Evolutionary conservation across 148 eudicot species (phyloP).

Genomic region (Salicornia ramosissima): DNA sequence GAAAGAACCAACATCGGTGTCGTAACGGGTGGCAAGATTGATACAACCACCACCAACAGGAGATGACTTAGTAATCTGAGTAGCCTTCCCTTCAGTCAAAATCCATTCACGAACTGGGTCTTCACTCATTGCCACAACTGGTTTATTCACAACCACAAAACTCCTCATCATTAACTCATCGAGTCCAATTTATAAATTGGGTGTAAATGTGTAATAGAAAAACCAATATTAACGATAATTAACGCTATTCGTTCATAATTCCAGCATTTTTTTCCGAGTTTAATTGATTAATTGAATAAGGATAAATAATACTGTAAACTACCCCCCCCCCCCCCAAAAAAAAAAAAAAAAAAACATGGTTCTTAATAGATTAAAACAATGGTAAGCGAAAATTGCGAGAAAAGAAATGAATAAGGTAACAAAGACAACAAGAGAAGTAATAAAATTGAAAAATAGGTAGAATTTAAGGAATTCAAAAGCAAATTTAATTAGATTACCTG

Average conservation of each 20-base stretch:
- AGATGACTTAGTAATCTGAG: slow-evolving; percentile 52
- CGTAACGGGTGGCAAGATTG: slow-evolving; percentile 74
- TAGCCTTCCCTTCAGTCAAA: slow-evolving; percentile 80
- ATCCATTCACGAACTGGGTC: slow-evolving; percentile 95
- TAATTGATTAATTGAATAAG: too few relatives aligned
- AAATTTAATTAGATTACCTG: slow-evolving; percentile 14
- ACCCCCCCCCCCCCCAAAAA: not conserved
- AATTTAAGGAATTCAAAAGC: not conserved
- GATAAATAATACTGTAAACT: not conserved
- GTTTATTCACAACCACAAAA: slow-evolving; percentile 13
- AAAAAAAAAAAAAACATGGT: not conserved
- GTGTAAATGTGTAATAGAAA: not conserved
- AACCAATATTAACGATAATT: slow-evolving; percentile 19
- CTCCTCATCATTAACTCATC: not conserved
- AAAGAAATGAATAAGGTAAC: not conserved
- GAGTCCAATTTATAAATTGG: not conserved
- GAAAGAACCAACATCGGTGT: slow-evolving; percentile 88
- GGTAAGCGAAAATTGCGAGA: too few relatives aligned
- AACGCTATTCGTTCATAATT: not conserved
- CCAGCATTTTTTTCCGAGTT: not conserved
- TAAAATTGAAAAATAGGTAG: not conserved
- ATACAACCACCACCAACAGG: slow-evolving; percentile 96
- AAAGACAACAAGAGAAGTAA: not conserved
- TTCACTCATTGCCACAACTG: slow-evolving; percentile 69
- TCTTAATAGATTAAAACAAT: not conserved